Base-by-base conservation (phyloP, 2,329 filamentous ascomycete genomes). In the Bipolaris gigantea region DNA sequence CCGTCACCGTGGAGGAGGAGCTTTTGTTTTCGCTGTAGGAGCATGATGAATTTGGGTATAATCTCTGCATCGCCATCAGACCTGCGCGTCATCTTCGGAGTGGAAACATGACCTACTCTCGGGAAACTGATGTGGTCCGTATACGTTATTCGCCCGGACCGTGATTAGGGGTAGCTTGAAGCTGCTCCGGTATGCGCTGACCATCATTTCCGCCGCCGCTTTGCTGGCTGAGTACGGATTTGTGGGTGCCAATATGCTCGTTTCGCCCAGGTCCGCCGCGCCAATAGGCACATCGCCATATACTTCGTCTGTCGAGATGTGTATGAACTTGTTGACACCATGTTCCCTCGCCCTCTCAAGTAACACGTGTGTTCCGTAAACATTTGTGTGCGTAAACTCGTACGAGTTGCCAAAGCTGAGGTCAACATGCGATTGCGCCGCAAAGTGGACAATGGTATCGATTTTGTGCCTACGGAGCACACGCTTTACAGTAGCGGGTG, bases 381-480 rank as follows among this genome's bases (percentile, higher is more conserved):
- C 89, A 63, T 93, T 94, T 53, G 87, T 92, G 63, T 87, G 85
- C 0, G 89, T 92, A 75, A 93, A 93, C 48, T 85, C 83, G 72
- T 90, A 90, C 9, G 89, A 90, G 75, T 93, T 91, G 46, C 88
- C 88, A 66, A 94, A 94, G 69, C 87, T 90, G 64, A 91, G 75
- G 66, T 93, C 89, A 46, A 94, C 90, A 69, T 93, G 89, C 7
- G 88, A 90, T 75, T 92, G 88, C n/a, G 90, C 90, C 3, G 90
- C 90, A 66, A 94, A 92, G 73, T 93, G 89, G 73, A 93, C 85
- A 57, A 94, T 82, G 48, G 89, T 91, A 71, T 93, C 90, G 64
- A 93, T 88, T 32, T 84, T 81, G 76, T 90, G 80, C 56, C 84
- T 82, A 71, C 88, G 82, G 67, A 93, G 81, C 69, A 86, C 90